Conservation (phyloP, 2,329 filamentous ascomycete species). For the Trichoderma atroviride region DNA sequence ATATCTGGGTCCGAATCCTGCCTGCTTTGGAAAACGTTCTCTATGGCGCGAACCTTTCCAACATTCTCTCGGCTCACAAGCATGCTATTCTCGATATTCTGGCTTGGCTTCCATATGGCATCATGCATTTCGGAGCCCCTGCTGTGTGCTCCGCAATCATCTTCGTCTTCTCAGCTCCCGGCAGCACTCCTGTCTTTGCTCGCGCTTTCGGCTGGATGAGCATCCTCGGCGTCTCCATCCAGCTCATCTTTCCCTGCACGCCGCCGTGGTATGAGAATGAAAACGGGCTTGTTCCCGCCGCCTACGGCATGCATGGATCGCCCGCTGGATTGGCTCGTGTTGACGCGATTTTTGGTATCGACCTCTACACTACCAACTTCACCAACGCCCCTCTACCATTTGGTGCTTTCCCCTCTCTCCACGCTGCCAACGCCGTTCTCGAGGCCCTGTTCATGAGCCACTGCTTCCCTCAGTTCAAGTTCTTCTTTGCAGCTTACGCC, state of each 20-base stretch:
- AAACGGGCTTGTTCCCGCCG: constrained; percentile 86
- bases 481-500: constrained; percentile 80
- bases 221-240: constrained; percentile 81
- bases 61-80: constrained; percentile 90
- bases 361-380: constrained; percentile 92
- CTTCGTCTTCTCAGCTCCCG: constrained; percentile 87
- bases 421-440: constrained; percentile 85
- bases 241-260: constrained; percentile 89
- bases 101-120: constrained; percentile 91
- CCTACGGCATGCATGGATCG: constrained; percentile 87
- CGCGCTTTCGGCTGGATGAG: constrained; percentile 92
- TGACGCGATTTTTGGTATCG: constrained; percentile 85
- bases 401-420: constrained; percentile 90
- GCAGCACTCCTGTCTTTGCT: constrained; percentile 81
- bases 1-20: constrained; percentile 93
- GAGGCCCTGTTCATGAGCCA: constrained; percentile 93
- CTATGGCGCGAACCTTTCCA: constrained; percentile 93
- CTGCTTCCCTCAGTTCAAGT: constrained; percentile 81
- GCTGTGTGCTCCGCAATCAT: constrained; percentile 76
- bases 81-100: constrained; percentile 81
- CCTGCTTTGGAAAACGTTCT: constrained; percentile 95
- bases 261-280: constrained; percentile 97
- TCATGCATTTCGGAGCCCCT: constrained; percentile 87
- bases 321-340: constrained; percentile 88
- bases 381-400: constrained; percentile 89